Conservation (phyloP, 2,329 filamentous ascomycete genomes). For the Pseudopyricularia cyperi region DNA sequence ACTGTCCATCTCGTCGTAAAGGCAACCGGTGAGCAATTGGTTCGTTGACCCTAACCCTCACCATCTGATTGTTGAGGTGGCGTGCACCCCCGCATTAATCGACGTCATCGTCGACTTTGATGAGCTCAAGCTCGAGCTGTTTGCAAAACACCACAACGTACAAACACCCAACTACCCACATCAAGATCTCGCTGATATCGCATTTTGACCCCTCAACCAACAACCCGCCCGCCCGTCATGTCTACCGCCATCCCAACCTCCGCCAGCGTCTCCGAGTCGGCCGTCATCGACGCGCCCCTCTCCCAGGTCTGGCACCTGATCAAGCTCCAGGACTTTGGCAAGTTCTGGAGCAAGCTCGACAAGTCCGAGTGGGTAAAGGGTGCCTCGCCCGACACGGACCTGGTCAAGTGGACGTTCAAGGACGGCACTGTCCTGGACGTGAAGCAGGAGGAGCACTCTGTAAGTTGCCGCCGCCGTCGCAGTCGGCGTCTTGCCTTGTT, state of each 20-base stretch:
- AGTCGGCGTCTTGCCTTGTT: constrained; percentile 1
- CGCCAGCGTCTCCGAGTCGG: constrained; percentile 51
- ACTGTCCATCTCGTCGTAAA: too few species aligned
- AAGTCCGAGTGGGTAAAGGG: constrained; percentile 53
- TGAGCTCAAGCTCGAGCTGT: too few species aligned
- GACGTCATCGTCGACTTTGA: too few species aligned
- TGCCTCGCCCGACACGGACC: constrained; percentile 47
- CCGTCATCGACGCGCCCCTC: constrained; percentile 55
- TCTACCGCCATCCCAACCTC: constrained; percentile 43
- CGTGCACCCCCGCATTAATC: too few species aligned
- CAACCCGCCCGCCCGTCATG: too few species aligned
- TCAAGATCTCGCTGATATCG: neutral
- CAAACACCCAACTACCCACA: neutral
- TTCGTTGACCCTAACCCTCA: too few species aligned
- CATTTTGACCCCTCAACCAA: too few species aligned
- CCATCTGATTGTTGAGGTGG: too few species aligned
- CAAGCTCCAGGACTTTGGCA: constrained; percentile 57
- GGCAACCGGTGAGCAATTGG: too few species aligned
- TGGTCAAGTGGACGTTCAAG: constrained; percentile 59
- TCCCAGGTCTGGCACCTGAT: constrained; percentile 60
- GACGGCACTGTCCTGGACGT: constrained; percentile 56
- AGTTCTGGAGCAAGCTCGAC: constrained; percentile 52
- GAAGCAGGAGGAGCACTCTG: constrained; percentile 65
- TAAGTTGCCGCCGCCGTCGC: constrained; percentile 26
- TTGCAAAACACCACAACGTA: too few species aligned